Evolutionary conservation across 2,329 filamentous ascomycete genomes (phyloP), one percentile per base, ranked within the genome.

Genomic region (Penicillium sp.): DNA sequence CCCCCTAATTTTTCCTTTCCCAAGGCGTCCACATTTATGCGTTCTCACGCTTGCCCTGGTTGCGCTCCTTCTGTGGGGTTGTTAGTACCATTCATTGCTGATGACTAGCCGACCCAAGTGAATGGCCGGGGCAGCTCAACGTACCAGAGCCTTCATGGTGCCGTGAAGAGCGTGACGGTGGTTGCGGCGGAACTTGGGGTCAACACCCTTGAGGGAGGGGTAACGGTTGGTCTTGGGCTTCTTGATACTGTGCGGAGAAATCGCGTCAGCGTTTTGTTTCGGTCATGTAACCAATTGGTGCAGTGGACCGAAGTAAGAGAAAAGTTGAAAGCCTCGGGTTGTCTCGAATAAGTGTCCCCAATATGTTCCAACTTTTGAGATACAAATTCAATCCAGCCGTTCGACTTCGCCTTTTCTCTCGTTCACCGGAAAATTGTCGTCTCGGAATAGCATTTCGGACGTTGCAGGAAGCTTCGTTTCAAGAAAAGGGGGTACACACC

Each of bases 121-220:
- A 29, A 38, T 14, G 8, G 16, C 39, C 4, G 27, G 24, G 29
- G 11, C 26, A 26, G 22, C 40, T 51, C 36, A 58, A 80, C 87
- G 69, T 85, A 97, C 91, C 80, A 98, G 79, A 73, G 93, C 93
- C 81, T 88, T 94, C 82, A 88, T 89, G 74, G 90, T 98, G 75
- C 93, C 93, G 82, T 97, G 93, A 60, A 97, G 89, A 76, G 93
- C 93, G 84, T 98, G 91, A 81, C 89, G 89, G 82, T 98, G 93
- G 84, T 98, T 98, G 79, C 93, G 86, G 77, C 93, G 86, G 84
- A 98, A 98, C 85, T 98, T 98, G 74, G 93, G 90, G 79, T 98
- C 93, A 75, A 89, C 93, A 69, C 93, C 93, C 75, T 96, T 96
- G 70, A 98, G 86, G 66, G 91, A 97, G 62, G 93, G 93, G 81